Base-by-base conservation (phyloP, 192 early-diverging fungal genomes). In the Ambispora gerdemannii region DNA sequence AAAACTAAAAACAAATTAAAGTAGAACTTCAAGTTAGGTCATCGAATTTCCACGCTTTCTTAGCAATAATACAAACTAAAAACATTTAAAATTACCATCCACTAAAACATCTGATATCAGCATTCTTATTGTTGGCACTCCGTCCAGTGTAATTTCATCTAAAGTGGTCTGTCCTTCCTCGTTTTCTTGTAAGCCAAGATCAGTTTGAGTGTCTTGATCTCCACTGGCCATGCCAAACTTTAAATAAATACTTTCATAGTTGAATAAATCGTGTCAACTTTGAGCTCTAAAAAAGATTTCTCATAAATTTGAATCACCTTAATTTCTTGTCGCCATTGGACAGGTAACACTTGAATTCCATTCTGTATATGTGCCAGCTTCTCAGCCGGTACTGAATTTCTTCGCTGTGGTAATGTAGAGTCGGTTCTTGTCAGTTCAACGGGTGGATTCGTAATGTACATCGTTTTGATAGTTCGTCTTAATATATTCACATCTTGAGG, bases 321-420 rank as follows among this genome's bases (percentile, higher is more conserved):
- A 34, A 94, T 86, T 62, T 90, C 86, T 34, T 90, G 89, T 36
- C 92, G 73, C 93, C 93, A 95, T 63, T 90, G 85, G 4, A 95
- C 86, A 31, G 93, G 93, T 10, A 95, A 72, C 3, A 93, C 80
- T 73, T 93, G 93, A 22, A 95, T 76, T 7, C 86, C 86, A 32
- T 78, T 83, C 38, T 76, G 72, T n/a, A n/a, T n/a, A 3, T 50
- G 30, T 1, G 28, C 3, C 6, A 1, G 6, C 31, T 50, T 66
- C 2, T 66, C 63, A 1, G 47, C 31, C 2, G 27, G 24, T 30
- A 4, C n/a, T 31, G 63, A 66, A 32, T 47, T 47, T 28, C 31
- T 36, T 17, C 47, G 22, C 10, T 36, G 53, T 3, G 27, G 27
- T 10, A 50, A 24, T 13, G 72, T 53, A 19, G 71, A 75, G 11